These are phyloP conservation scores for Encephalitozoon cuniculi DNA, from an alignment of 371 early-diverging fungal genomes.

Conservation along the genomic window DNA sequence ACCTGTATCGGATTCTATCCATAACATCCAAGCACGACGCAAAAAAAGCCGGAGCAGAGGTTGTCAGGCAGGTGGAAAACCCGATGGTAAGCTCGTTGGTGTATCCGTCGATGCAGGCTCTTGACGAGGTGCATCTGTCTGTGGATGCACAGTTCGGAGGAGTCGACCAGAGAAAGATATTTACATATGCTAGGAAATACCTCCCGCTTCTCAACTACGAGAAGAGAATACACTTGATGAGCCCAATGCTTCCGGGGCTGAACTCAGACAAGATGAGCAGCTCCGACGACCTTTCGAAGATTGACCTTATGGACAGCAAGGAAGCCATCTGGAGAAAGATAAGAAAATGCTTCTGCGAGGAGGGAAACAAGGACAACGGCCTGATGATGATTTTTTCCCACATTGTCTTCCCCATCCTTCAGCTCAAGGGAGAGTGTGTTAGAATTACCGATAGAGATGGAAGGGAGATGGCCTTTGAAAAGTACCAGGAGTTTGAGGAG, in stretches of 20 bases:
- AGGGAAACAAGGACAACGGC: slow-evolving; percentile 86
- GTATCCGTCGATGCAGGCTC: slow-evolving; percentile 95
- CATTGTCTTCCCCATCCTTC: slow-evolving; percentile 73
- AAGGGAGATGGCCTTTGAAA: slow-evolving; percentile 68
- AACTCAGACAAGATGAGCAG: slow-evolving; percentile 91
- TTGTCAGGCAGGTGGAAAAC: slow-evolving; percentile 94
- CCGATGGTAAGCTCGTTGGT: slow-evolving; percentile 81
- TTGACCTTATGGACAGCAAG: slow-evolving; percentile 82
- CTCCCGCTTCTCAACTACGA: slow-evolving; percentile 86
- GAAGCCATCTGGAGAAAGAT: slow-evolving; percentile 79
- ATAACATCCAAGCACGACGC: slow-evolving; percentile 84
- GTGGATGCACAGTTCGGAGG: slow-evolving; percentile 99
- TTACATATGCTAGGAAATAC: slow-evolving; percentile 88
- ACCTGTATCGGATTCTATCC: slow-evolving; percentile 78
- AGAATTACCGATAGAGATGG: slow-evolving; percentile 72
- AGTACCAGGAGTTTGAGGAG: slow-evolving; percentile 69
- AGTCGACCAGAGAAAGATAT: slow-evolving; percentile 98
- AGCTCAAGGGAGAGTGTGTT: slow-evolving; percentile 59
- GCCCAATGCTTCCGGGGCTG: slow-evolving; percentile 96
- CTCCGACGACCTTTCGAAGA: slow-evolving; percentile 90
- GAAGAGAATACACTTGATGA: slow-evolving; percentile 97
- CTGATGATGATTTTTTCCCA: slow-evolving; percentile 75
- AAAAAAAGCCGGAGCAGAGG: slow-evolving; percentile 96
- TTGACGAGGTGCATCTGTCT: slow-evolving; percentile 93
- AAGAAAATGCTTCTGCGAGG: slow-evolving; percentile 90